Percentiles rank a stretch among this genome's conserved stretches.
These are phyloP conservation scores for Vachellia collinsii DNA, from an alignment of 306 rosid species.

Conservation along the genomic window DNA sequence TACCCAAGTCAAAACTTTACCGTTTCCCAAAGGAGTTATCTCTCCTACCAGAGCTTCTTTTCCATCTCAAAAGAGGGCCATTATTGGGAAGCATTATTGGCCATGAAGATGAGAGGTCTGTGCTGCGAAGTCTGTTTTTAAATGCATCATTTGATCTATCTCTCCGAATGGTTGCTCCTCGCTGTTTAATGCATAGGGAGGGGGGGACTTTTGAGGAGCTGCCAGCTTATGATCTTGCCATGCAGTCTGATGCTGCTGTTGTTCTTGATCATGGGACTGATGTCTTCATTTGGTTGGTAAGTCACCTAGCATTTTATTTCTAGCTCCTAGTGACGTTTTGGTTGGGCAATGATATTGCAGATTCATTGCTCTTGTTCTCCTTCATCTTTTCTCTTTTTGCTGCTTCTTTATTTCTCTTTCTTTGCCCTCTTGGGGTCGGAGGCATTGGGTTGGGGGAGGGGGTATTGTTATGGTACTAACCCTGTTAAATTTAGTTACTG, in stretches of 20 bases:
- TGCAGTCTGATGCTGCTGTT: slow-evolving; percentile 82
- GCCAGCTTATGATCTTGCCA: slow-evolving; percentile 75
- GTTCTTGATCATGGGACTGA: slow-evolving; percentile 83
- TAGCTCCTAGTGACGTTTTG: neutral
- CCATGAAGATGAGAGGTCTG: slow-evolving; percentile 81
- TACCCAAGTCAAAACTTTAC: slow-evolving; percentile 60
- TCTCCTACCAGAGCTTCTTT: slow-evolving; percentile 66
- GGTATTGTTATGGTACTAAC: neutral
- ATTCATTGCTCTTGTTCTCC: slow-evolving; percentile 6
- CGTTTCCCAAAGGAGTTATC: slow-evolving; percentile 69
- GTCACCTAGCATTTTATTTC: slow-evolving; percentile 32
- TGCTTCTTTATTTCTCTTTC: neutral
- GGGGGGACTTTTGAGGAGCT: slow-evolving; percentile 79
- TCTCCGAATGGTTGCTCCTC: slow-evolving; percentile 78
- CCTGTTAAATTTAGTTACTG: slow-evolving; percentile 7
- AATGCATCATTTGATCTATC: slow-evolving; percentile 75
- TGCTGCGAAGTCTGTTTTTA: slow-evolving; percentile 65
- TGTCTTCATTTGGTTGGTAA: slow-evolving; percentile 82
- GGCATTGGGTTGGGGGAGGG: neutral
- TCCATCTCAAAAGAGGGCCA: slow-evolving; percentile 74
- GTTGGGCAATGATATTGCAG: neutral
- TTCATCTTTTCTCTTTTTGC: neutral
- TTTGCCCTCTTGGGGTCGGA: neutral
- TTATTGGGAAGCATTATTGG: slow-evolving; percentile 74
- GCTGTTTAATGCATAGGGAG: slow-evolving; percentile 79